phyloP scores from a whole-genome alignment of 2,329 filamentous ascomycete species.

The Phaeosphaeria sp. region DNA sequence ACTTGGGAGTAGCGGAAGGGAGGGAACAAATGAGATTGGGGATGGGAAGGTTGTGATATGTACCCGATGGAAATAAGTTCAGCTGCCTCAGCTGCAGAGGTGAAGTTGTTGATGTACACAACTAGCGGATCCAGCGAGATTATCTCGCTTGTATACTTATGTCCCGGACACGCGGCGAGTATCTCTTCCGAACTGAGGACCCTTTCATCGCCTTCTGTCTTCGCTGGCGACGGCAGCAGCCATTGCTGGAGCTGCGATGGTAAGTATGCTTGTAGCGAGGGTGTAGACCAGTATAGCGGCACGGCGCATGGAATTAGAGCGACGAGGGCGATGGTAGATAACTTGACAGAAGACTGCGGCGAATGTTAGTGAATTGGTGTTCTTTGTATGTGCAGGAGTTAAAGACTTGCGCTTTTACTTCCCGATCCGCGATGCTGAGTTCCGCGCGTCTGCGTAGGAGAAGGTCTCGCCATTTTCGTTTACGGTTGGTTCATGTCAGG shows the following conservation, averaged over 20 bases:
- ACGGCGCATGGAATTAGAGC: slow-evolving; percentile 14
- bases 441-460: too few species aligned
- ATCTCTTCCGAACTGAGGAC: slow-evolving; percentile 4
- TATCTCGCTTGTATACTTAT: slow-evolving; percentile 36
- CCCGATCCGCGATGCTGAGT: background rate
- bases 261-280: slow-evolving; percentile 3
- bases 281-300: slow-evolving; percentile 10
- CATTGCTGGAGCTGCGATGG: slow-evolving; percentile 12
- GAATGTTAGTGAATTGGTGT: background rate
- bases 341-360: background rate
- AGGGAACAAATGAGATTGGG: too few species aligned
- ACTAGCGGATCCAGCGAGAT: slow-evolving; percentile 33
- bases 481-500: background rate
- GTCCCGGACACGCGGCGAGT: slow-evolving; percentile 18
- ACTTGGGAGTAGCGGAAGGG: too few species aligned
- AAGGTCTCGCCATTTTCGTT: background rate
- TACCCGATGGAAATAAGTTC: slow-evolving; percentile 28
- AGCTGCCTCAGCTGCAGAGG: slow-evolving; percentile 25
- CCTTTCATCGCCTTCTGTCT: background rate
- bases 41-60: background rate
- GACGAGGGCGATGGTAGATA: background rate
- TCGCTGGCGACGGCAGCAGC: slow-evolving; percentile 3
- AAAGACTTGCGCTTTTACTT: background rate
- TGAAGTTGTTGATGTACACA: slow-evolving; percentile 41
- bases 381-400: too few species aligned